Conservation (phyloP, 768 basidiomycete species). For the Lentinula edodes region DNA sequence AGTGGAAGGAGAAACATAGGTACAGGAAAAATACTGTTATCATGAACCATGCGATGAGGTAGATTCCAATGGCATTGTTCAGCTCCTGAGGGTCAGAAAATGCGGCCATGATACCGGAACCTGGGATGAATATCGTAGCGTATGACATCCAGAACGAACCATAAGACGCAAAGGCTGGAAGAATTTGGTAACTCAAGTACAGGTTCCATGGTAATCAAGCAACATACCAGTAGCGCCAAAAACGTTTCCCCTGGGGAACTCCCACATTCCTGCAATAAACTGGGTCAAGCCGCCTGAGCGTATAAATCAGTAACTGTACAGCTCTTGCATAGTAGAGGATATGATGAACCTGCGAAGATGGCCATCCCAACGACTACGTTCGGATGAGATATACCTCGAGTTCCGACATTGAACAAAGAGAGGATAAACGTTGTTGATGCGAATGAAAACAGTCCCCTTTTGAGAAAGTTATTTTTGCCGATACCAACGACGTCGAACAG, state of each 20-base stretch:
- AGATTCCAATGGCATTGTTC: constrained; percentile 58
- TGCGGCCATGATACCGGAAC: constrained; percentile 49
- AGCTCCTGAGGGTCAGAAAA: constrained; percentile 41
- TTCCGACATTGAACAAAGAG: constrained; percentile 58
- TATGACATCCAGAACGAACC: constrained; percentile 82
- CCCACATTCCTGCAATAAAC: constrained; percentile 81
- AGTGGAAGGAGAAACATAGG: constrained; percentile 16
- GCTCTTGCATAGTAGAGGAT: not conserved
- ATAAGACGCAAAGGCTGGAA: constrained; percentile 61
- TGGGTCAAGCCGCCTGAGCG: constrained; percentile 68
- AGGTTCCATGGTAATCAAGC: not conserved
- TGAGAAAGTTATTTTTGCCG: not conserved
- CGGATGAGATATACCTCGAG: constrained; percentile 41
- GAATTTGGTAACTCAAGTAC: not conserved
- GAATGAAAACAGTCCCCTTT: constrained; percentile 37
- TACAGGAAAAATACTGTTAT: constrained; percentile 61
- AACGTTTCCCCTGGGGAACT: constrained; percentile 53
- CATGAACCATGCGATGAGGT: constrained; percentile 62
- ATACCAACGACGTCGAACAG: not conserved
- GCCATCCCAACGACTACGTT: constrained; percentile 78
- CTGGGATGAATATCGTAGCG: constrained; percentile 61
- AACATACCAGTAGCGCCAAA: constrained; percentile 62
- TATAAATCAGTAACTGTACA: not conserved
- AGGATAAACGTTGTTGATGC: constrained; percentile 68
- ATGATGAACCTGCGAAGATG: constrained; percentile 33